A percentile compares a stretch with the other conserved stretches of the same genome.
These are phyloP conservation scores for Rhizodiscina lignyota DNA, from an alignment of 495 filamentous ascomycete species.

Conservation along the genomic window DNA sequence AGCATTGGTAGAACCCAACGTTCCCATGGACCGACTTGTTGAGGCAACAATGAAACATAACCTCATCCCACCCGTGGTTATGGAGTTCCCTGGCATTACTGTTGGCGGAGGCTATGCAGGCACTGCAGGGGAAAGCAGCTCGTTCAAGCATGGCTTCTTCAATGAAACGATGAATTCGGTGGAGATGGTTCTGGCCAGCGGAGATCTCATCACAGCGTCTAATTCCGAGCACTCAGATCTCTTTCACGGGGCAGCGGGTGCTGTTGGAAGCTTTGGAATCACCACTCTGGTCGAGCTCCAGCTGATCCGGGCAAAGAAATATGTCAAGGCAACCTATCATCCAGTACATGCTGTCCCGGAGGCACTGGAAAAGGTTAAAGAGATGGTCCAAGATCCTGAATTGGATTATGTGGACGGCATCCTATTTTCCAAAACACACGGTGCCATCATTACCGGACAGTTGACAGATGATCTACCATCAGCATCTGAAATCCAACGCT, in stretches of 20 bases:
- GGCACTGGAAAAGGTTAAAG: conserved; percentile 19
- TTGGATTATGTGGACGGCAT: conserved; percentile 25
- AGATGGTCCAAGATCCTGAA: conserved; percentile 16
- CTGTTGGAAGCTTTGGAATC: conserved; percentile 39
- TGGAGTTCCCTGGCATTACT: conserved; percentile 51
- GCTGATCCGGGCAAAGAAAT: conserved; percentile 34
- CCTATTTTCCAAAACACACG: conserved; percentile 31
- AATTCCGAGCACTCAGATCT: conserved; percentile 27
- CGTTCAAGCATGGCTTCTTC: conserved; percentile 43
- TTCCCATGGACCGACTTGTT: conserved; percentile 46
- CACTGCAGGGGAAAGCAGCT: conserved; percentile 41
- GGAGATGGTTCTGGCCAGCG: conserved; percentile 44
- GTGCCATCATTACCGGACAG: conserved; percentile 34
- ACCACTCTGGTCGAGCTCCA: conserved; percentile 37
- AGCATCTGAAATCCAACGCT: conserved; percentile 18
- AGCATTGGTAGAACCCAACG: conserved; percentile 45
- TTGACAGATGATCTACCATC: conserved; percentile 22
- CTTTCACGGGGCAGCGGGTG: conserved; percentile 36
- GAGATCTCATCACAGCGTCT: conserved; percentile 28
- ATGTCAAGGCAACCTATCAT: conserved; percentile 37
- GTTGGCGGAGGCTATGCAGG: conserved; percentile 46
- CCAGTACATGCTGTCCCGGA: conserved; percentile 19
- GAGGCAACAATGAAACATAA: conserved; percentile 32
- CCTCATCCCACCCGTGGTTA: conserved; percentile 39
- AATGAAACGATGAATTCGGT: conserved; percentile 34